Evolutionary conservation across 345 rosid genomes (phyloP), one percentile per base, ranked within the genome.

Genomic region (Aegle marmelos): DNA sequence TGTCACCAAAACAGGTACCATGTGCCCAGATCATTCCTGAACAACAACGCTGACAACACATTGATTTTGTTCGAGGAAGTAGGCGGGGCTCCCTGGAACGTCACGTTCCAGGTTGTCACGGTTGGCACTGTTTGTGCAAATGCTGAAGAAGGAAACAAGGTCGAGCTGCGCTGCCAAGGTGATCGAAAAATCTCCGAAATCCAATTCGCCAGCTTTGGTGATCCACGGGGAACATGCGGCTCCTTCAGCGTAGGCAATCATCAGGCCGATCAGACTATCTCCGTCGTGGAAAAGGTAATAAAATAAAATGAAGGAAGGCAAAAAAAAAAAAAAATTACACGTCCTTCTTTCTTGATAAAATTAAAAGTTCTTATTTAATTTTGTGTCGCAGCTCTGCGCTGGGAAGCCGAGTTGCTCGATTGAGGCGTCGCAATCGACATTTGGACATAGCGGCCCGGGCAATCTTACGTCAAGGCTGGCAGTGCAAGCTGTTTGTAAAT

Each of bases 131-230:
- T 82, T 5, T 87, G 90, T n/a, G 87, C 60, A 1, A 28, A 85
- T 74, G 85, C 69, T 0, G 17, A 76, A 6, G 86, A 85, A 68
- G 82, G 80, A 8, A 66, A 58, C 36, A 61, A 76, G 4, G 33
- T 87, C 66, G 79, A 82, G 10, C 28, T 86, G 2, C 72, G 81
- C 9, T 89, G 92, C 82, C 84, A 85, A 21, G 78, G 77, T 28
- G 81, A 75, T 11, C 36, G 50, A 0, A 60, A 22, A 4, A 81
- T 87, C 68, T 79, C 85, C 0, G 41, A 74, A 2, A 81, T 89
- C 34, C 63, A 57, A 54, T 87, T 85, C 74, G 89, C 90, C 4
- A 87, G 92, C 78, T 89, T 76, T 64, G 92, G 92, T 8, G 50
- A 64, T 24, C 85, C 88, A 2, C 9, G 7, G 4, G 87, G 89